Evolutionary conservation across 2,329 filamentous ascomycete species (phyloP).

Genomic region (Pyrenophora graminea): DNA sequence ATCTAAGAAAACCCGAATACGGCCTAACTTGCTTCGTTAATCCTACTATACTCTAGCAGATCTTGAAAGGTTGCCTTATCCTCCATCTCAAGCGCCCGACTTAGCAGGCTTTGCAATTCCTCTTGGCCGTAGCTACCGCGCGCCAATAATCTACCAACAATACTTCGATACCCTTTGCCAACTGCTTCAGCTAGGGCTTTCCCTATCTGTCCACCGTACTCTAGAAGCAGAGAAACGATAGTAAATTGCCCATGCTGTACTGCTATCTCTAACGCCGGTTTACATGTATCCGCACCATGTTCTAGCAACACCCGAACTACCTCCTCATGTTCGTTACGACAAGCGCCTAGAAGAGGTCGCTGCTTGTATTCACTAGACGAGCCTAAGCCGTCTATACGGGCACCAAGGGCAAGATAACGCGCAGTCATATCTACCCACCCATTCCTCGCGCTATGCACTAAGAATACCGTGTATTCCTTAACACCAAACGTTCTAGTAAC

Average conservation of each 20-base stretch:
- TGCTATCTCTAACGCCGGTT: background rate
- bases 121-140: background rate
- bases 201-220: background rate
- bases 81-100: background rate
- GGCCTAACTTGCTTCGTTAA: background rate
- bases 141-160: background rate
- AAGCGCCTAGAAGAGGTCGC: background rate
- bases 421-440: background rate
- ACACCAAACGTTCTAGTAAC: too few relatives aligned
- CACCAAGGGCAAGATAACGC: background rate
- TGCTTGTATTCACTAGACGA: too few relatives aligned
- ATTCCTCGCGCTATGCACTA: background rate
- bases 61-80: background rate
- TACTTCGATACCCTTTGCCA: background rate
- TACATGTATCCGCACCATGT: background rate
- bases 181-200: background rate
- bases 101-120: background rate
- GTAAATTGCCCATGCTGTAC: background rate
- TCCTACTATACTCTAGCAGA: background rate
- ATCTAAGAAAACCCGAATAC: too few relatives aligned
- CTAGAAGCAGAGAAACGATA: background rate
- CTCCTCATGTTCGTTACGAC: background rate
- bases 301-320: background rate
- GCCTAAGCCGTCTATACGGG: background rate
- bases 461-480: too few relatives aligned